Evolutionary conservation across 495 filamentous ascomycete genomes (phyloP).

Genomic region (Penicillium coprophilum): DNA sequence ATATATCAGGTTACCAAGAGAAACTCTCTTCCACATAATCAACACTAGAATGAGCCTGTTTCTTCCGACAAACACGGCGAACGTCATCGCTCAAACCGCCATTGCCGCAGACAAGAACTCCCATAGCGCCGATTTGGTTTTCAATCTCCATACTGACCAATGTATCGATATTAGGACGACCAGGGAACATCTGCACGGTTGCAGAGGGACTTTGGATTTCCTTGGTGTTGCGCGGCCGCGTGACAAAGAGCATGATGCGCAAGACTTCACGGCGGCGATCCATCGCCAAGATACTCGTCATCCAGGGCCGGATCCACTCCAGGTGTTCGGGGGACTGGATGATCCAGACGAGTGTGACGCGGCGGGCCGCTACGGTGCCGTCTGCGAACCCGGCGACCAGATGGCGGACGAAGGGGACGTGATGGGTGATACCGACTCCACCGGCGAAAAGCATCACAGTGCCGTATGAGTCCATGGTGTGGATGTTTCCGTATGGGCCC

Average conservation of each 20-base stretch:
- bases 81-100: constrained; percentile 84
- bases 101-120: constrained; percentile 86
- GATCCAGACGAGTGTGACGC: constrained; percentile 84
- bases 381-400: constrained; percentile 71
- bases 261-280: constrained; percentile 74
- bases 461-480: constrained; percentile 85
- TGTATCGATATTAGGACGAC: constrained; percentile 76
- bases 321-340: constrained; percentile 83
- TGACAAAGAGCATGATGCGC: constrained; percentile 83
- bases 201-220: constrained; percentile 67
- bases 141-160: constrained; percentile 74
- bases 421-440: constrained; percentile 91
- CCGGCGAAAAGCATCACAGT: constrained; percentile 88
- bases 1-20: constrained; percentile 61
- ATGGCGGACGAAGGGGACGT: constrained; percentile 82
- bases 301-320: constrained; percentile 92
- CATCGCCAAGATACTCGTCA: constrained; percentile 82
- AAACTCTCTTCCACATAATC: constrained; percentile 90
- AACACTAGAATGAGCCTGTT: constrained; percentile 62
- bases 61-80: constrained; percentile 64
- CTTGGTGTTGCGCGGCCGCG: constrained; percentile 69
- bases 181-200: constrained; percentile 82
- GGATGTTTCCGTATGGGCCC: constrained; percentile 83
- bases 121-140: constrained; percentile 80
- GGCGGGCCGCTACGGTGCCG: constrained; percentile 74